These are phyloP conservation scores for Simplicillium aogashimaense DNA, from an alignment of 2,329 filamentous ascomycete genomes.

Conservation along the genomic window DNA sequence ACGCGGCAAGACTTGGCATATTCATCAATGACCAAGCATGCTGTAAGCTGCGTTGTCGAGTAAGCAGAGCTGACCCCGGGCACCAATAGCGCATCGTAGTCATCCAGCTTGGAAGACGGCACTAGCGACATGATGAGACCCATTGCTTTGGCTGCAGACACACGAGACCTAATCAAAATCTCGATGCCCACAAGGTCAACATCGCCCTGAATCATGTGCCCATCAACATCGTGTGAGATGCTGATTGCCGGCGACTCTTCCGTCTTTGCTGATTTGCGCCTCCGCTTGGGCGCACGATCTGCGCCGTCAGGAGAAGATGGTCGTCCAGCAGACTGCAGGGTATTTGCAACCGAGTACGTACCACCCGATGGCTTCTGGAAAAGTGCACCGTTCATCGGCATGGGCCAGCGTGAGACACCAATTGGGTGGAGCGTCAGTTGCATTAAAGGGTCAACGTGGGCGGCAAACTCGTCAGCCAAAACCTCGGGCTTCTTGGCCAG, in stretches of 20 bases:
- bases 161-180: conserved; percentile 76
- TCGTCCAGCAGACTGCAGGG: conserved; percentile 31
- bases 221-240: conserved; percentile 92
- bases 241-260: conserved; percentile 54
- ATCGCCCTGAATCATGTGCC: conserved; percentile 95
- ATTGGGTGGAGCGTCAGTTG: conserved; percentile 82
- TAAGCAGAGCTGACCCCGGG: conserved; percentile 61
- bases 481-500: conserved; percentile 53
- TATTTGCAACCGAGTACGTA: conserved; percentile 53
- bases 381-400: conserved; percentile 81
- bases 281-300: conserved; percentile 61
- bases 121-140: conserved; percentile 74
- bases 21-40: conserved; percentile 79
- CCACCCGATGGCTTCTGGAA: conserved; percentile 92
- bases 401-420: conserved; percentile 79
- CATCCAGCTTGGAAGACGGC: conserved; percentile 50
- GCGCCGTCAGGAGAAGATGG: conserved; percentile 41
- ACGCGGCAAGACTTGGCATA: conserved; percentile 55
- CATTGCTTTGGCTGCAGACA: conserved; percentile 78
- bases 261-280: conserved; percentile 75
- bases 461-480: conserved; percentile 63
- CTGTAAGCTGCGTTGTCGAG: conserved; percentile 77
- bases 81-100: conserved; percentile 55
- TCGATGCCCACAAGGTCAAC: conserved; percentile 90
- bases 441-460: conserved; percentile 73